Conservation (phyloP, 1,139 yeast genomes). For the Pichia sp. region DNA sequence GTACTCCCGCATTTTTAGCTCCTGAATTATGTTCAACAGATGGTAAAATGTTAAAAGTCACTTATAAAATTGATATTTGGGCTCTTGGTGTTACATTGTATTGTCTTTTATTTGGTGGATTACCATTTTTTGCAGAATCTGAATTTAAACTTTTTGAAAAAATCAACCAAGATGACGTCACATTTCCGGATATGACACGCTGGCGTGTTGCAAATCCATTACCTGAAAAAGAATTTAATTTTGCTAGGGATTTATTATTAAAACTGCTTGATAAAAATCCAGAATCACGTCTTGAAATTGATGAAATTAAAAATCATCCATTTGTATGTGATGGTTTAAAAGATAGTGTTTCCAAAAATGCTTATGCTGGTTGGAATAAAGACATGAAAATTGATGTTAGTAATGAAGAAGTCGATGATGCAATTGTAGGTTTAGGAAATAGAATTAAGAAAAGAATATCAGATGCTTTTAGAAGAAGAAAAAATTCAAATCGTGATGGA, state of each 20-base stretch:
- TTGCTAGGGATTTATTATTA: conserved; percentile 61
- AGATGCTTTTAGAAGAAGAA: conserved; percentile 40
- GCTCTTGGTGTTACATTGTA: conserved; percentile 91
- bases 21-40: conserved; percentile 65
- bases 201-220: conserved; percentile 37
- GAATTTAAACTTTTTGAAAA: conserved; percentile 84
- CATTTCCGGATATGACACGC: conserved; percentile 48
- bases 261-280: conserved; percentile 71
- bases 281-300: conserved; percentile 57
- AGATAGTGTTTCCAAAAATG: conserved; percentile 23
- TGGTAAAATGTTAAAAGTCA: conserved; percentile 39
- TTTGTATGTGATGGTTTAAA: conserved; percentile 64
- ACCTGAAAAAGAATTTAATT: conserved; percentile 42
- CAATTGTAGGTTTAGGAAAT: conserved; percentile 74
- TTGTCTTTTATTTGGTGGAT: conserved; percentile 79
- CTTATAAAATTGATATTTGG: conserved; percentile 89
- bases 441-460: conserved; percentile 56
- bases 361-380: conserved; percentile 25
- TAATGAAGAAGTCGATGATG: conserved; percentile 63
- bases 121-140: conserved; percentile 86
- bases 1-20: conserved; percentile 83
- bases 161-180: conserved; percentile 58
- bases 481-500: neutral
- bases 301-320: conserved; percentile 73
- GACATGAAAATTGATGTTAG: conserved; percentile 50